phyloP scores from a whole-genome alignment of 139 green algal species.

The Raphidocelis subcapitata region DNA sequence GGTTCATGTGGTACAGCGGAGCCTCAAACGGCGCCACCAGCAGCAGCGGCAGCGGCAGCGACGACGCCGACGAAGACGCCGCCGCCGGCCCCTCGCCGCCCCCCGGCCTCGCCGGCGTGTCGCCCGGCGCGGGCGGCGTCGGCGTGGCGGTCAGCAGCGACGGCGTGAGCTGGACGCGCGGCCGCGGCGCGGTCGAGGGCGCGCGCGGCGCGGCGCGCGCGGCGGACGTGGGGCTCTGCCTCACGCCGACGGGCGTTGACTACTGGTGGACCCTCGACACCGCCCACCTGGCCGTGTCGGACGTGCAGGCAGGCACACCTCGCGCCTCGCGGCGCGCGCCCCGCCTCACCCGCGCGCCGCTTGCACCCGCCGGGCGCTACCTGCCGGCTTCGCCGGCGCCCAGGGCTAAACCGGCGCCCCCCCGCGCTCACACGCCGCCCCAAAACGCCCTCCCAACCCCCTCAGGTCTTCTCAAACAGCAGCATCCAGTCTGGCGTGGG shows the following conservation, averaged over 20 bases:
- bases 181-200: conserved; percentile 46
- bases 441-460: background rate
- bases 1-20: conserved; percentile 91
- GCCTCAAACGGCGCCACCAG: background rate
- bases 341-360: too few species aligned
- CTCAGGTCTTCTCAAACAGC: conserved; percentile 63
- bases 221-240: conserved; percentile 62
- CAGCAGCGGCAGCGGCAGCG: background rate
- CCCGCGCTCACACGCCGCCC: too few species aligned
- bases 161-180: conserved; percentile 70
- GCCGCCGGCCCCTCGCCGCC: background rate
- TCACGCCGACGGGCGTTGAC: conserved; percentile 65
- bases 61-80: too few species aligned
- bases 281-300: conserved; percentile 69
- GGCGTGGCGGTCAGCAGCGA: conserved; percentile 69
- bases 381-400: too few species aligned
- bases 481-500: conserved; percentile 59
- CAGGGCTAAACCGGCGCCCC: too few species aligned
- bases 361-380: too few species aligned
- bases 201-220: conserved; percentile 33
- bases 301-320: conserved; percentile 79
- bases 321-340: background rate
- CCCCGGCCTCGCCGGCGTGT: background rate
- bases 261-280: conserved; percentile 96
- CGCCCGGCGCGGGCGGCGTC: conserved; percentile 1